Conservation (phyloP, 2,329 filamentous ascomycete genomes). For the Raffaelea ambrosiae region DNA sequence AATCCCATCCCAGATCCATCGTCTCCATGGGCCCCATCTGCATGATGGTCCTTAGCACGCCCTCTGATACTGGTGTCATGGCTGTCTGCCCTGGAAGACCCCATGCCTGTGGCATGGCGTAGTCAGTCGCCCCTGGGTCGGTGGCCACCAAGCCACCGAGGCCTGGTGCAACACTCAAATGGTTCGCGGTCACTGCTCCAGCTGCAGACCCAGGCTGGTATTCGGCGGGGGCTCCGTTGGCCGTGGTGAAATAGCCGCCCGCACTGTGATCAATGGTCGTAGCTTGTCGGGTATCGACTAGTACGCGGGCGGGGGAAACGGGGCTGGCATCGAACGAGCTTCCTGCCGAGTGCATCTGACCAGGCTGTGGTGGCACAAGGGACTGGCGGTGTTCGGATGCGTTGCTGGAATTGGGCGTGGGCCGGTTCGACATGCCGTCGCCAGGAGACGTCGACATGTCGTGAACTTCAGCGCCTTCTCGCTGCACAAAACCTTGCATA, state of each 20-base stretch:
- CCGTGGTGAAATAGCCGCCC: conserved; percentile 30
- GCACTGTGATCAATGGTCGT: conserved; percentile 24
- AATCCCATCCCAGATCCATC: conserved; percentile 45
- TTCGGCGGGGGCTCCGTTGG: conserved; percentile 16
- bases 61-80: conserved; percentile 48
- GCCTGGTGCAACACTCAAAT: neutral
- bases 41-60: conserved; percentile 48
- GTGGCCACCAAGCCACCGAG: conserved; percentile 11
- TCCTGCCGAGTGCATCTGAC: conserved; percentile 16
- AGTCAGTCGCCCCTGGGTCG: conserved; percentile 26
- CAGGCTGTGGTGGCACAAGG: conserved; percentile 12
- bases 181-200: neutral
- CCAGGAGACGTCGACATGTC: conserved; percentile 42
- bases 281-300: no score
- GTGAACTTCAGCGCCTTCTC: conserved; percentile 33
- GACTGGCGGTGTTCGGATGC: conserved; percentile 32
- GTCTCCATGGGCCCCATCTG: conserved; percentile 52
- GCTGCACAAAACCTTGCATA: conserved; percentile 27
- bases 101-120: conserved; percentile 37
- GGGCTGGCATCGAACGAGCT: conserved; percentile 46
- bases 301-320: conserved; percentile 23
- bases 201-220: conserved; percentile 1
- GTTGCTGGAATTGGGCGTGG: conserved; percentile 50
- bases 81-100: conserved; percentile 30
- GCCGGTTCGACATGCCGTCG: conserved; percentile 41